A percentile compares a stretch with the other conserved stretches of the same genome.
These are phyloP conservation scores for Malassezia slooffiae DNA, from an alignment of 1,284 basidiomycete genomes.

Conservation along the genomic window DNA sequence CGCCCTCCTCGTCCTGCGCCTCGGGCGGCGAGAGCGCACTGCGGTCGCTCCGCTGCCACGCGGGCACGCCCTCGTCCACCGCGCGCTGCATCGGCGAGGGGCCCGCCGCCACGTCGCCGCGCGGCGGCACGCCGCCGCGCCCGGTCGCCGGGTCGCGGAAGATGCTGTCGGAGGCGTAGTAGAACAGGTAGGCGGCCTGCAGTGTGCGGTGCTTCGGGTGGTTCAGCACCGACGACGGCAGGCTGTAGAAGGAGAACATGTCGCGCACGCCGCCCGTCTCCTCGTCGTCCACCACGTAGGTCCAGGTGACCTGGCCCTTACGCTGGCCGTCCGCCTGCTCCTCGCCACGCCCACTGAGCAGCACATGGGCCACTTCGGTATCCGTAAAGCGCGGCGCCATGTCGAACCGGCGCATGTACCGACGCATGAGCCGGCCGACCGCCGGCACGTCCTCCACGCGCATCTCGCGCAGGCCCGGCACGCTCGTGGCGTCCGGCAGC, in stretches of 20 bases:
- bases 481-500: constrained; percentile 17
- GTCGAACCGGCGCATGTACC: constrained; percentile 76
- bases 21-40: constrained; percentile 26
- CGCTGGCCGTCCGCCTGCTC: constrained; percentile 49
- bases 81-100: constrained; percentile 8
- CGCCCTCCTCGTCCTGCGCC: constrained; percentile 22
- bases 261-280: constrained; percentile 61
- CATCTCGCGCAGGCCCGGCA: constrained; percentile 68
- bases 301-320: constrained; percentile 77
- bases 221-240: constrained; percentile 77
- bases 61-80: neutral
- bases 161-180: constrained; percentile 55
- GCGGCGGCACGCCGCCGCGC: neutral
- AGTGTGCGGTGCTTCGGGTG: constrained; percentile 54
- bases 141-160: constrained; percentile 11
- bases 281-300: constrained; percentile 84
- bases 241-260: constrained; percentile 89
- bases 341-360: constrained; percentile 70
- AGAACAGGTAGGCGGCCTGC: constrained; percentile 84
- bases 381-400: constrained; percentile 66
- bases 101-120: neutral
- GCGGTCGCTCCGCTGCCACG: constrained; percentile 25
- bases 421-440: constrained; percentile 63
- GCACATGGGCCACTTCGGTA: constrained; percentile 76
- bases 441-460: constrained; percentile 63